Evolutionary conservation across 192 early-diverging fungal genomes (phyloP), one percentile per base, ranked within the genome.

Genomic region (Coemansia nantahalensis): DNA sequence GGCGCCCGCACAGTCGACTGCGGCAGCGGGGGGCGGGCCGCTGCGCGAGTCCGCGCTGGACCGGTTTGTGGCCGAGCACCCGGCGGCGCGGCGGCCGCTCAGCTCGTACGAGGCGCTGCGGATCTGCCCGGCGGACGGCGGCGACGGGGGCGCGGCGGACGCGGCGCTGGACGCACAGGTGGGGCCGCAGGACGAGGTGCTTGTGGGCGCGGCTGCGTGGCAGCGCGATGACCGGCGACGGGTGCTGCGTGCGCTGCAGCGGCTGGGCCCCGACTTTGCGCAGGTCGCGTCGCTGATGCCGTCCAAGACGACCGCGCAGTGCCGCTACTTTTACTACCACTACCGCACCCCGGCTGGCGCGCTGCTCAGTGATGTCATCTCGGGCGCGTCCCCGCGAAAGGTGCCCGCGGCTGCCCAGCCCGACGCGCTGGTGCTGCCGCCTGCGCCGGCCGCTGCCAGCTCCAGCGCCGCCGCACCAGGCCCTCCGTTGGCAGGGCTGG

Each of bases 281-380:
- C 77, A 74, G 12, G 86, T 92, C 0, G 80, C 92, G 2, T 69
- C 62, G 15, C 59, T 82, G 44, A 84, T 92, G 45, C 83, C 84
- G 5, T 84, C 86, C 4, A 92, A 92, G 62, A 87, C 88, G 3
- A 83, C 78, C 44, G 83, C 82, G 23, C 86, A 92, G 57, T 91
- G 90, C 49, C 77, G 82, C 32, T 87, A 88, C 40, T 90, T 88
- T 56, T 91, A 84, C 54, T 79, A 84, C 60, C 83, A 87, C 47
- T 86, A 86, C 59, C 84, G 84, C 28, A 84, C 86, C 2, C 69
- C 69, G 12, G 40, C 36, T 1, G 69, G 69, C 8, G 24, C 26
- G 12, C 23, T 65, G 50, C 33, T 73, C 7, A 65, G 69, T 41
- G 62, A 65, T 39, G 38, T 53, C 11, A 53, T 66, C 16, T 39